Evolutionary conservation across 169 alveolate species (phyloP).

Genomic region (Besnoitia besnoiti): DNA sequence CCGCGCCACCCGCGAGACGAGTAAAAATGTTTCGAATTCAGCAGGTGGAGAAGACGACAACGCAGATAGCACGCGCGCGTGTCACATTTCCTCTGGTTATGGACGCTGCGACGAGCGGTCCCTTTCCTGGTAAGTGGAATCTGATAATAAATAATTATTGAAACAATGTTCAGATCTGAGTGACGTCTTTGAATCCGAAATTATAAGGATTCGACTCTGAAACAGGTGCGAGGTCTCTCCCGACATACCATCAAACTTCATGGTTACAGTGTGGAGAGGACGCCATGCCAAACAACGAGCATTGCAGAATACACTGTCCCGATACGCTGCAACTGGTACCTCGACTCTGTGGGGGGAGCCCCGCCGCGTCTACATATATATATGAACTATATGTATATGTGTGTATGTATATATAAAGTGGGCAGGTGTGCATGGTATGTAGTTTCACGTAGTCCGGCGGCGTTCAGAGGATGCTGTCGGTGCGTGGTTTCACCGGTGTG

Average conservation of each 20-base stretch:
- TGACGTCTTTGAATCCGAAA: background rate
- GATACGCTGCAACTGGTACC: too few relatives aligned
- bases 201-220: background rate
- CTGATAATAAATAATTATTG: too few relatives aligned
- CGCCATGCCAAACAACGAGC: background rate
- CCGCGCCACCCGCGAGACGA: background rate
- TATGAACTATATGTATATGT: too few relatives aligned
- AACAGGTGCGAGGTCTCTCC: background rate
- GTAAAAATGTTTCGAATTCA: background rate
- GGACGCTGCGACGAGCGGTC: constrained; percentile 23
- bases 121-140: constrained; percentile 2
- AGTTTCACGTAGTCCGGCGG: background rate
- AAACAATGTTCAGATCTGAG: background rate
- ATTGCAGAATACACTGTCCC: background rate
- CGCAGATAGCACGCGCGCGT: background rate
- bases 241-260: background rate
- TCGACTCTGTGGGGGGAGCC: too few relatives aligned
- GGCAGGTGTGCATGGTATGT: too few relatives aligned
- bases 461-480: background rate
- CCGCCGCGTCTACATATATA: background rate
- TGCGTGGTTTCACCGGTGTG: background rate
- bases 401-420: background rate
- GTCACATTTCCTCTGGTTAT: constrained; percentile 22
- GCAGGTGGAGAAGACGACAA: background rate
- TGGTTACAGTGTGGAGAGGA: background rate